Base-by-base conservation (phyloP, 768 basidiomycete genomes). In the Tubosaeta brunneosetosa region DNA sequence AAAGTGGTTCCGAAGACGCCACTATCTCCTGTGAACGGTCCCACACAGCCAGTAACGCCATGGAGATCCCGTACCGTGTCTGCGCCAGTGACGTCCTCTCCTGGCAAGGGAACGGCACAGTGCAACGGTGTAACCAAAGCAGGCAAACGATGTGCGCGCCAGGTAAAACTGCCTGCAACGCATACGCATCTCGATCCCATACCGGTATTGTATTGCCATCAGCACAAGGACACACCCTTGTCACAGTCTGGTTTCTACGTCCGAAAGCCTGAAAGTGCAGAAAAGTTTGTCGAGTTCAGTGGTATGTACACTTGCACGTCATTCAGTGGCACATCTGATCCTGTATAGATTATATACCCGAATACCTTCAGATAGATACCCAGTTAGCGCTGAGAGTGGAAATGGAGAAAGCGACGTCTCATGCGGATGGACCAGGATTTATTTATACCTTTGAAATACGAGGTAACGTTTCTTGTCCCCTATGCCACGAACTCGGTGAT, bases 391-490 rank as follows among this genome's bases (percentile, higher is more conserved):
- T 84, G 33, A 72, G 75, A 52, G 65, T 66, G 26, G 79, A 80
- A 63, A 85, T 84, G 81, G 74, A 74, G 56, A 79, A 77, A 38
- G 62, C 76, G 11, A 73, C 72, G 4, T 80, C 86, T 4, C 52
- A 61, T 3, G 76, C 79, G 9, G 89, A 92, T 57, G 77, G 75
- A 17, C 72, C 78, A 5, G 91, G 91, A 0, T 91, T 87, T 60
- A 91, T 93, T 46, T 93, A 93, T 58, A 80, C 82, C 0, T 92
- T 85, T 64, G 86, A 91, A 66, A 86, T 92, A 51, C 77, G 82
- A 65, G 85, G 87, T 87, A 64, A 42, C 66, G 58, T 49, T 14
- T 8, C 25, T 16, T 44, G 7, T 25, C 44, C 46, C 27, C 38
- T 36, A 27, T 31, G 1, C 25, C 25, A 19, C 29, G 17, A 19